phyloP scores from a whole-genome alignment of 257 asterid genomes.

The Solanum arcanum region DNA sequence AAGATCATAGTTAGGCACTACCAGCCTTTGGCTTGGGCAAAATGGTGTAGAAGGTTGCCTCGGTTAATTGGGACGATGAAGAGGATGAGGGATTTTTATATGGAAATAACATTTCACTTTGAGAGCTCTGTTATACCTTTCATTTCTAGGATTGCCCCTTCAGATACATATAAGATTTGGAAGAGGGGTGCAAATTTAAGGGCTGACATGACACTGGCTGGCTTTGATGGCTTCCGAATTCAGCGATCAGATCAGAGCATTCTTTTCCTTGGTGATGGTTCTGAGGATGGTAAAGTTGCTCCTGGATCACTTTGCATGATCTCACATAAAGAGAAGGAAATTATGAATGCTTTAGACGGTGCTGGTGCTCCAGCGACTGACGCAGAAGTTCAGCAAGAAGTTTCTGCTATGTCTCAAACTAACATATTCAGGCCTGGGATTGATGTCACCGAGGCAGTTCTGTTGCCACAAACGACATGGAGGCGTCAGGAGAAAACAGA shows the following conservation, averaged over 20 bases:
- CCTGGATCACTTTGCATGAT: constrained; percentile 83
- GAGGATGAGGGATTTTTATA: constrained; percentile 94
- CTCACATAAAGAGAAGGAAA: constrained; percentile 82
- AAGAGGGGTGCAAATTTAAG: constrained; percentile 89
- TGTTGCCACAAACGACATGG: constrained; percentile 86
- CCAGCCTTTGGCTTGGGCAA: constrained; percentile 97
- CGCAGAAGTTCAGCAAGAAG: constrained; percentile 79
- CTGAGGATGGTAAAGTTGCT: constrained; percentile 77
- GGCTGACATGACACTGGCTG: constrained; percentile 97
- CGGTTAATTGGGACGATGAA: constrained; percentile 75
- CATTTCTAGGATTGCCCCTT: constrained; percentile 94
- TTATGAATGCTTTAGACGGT: constrained; percentile 93
- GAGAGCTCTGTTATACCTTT: constrained; percentile 98
- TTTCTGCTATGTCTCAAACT: constrained; percentile 84
- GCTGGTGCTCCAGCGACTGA: constrained; percentile 88
- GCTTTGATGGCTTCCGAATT: constrained; percentile 86
- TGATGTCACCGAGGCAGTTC: constrained; percentile 89
- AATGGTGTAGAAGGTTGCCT: constrained; percentile 97
- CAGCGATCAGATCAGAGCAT: constrained; percentile 94
- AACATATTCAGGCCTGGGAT: constrained; percentile 94
- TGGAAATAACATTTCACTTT: constrained; percentile 94
- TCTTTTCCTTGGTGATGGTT: constrained; percentile 95
- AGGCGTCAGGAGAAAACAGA: constrained; percentile 78
- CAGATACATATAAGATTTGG: constrained; percentile 95
- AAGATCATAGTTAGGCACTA: constrained; percentile 81